Base-by-base conservation (phyloP, 352 stramenopile species). In the Globisporangium echinulatum region DNA sequence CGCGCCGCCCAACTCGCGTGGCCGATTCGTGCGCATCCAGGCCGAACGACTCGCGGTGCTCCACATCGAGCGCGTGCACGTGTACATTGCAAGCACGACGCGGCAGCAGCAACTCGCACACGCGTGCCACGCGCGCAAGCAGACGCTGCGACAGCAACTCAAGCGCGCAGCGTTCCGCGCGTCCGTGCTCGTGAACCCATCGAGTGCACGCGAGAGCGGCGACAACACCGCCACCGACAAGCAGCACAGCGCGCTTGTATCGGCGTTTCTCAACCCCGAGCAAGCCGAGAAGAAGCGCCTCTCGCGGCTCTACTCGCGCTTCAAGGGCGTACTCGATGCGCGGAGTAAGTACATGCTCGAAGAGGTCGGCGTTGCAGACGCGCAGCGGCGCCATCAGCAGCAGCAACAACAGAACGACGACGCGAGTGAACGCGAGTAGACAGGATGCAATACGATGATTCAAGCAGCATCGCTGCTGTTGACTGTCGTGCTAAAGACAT, bases 271-370 rank as follows among this genome's bases (percentile, higher is more conserved):
- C 8, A 69, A 88, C 36, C 68, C 77, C 0, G 68, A 86, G 50
- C 65, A 74, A 49, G 70, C 77, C 0, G 77, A 90, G 39, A 85
- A 77, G 66, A 71, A 69, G 38, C 71, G 75, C 0, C 61, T 88
- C 13, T 88, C 80, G n/a, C 77, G 70, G n/a, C 49, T 90, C 4
- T 88, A 88, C 60, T 49, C 67, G 14, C 75, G 77, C 19, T 90
- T 90, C 54, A 84, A 81, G 42, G 69, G 56, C 33, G 61, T 90
- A 25, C 58, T 90, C 4, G 80, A 90, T 8, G 72, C 78, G 6
- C 43, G 77, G 19, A 65, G 70, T 19, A 62, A 56, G 56, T 62
- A 62, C 56, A 37, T 62, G 39, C 36, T 56, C 47, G 49, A 62
- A 7, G 56, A 62, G 17, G n/a, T 50, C n/a, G 14, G 46, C 46